Evolutionary conservation across 345 rosid species (phyloP), one percentile per base, ranked within the genome.

Genomic region (Populus nigra): DNA sequence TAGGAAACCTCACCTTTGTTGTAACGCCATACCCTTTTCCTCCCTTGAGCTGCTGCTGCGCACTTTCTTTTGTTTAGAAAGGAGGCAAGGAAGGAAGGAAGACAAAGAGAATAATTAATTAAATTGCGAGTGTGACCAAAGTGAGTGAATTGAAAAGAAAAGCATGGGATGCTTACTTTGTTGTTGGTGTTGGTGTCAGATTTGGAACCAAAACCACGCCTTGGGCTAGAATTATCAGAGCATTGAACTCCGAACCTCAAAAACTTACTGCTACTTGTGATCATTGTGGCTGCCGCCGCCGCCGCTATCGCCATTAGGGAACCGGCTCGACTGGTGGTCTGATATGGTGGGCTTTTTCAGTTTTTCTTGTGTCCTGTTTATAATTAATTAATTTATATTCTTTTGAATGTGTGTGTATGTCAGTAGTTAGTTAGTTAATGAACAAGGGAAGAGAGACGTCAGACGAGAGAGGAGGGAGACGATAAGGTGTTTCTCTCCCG

Each of bases 191-290:
- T 75, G 76, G 63, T 57, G 43, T 74, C 67, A 16, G 73, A 75
- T 71, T 79, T 80, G 76, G 87, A 18, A 36, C 89, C 91, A 72
- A 90, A 90, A 41, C 90, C 90, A 8, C 89, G 88, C 68, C 61
- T 45, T 1, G 81, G 72, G n/a, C 84, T 82, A 20, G 87, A 84
- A 79, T 80, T 81, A 77, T 79, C 80, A 45, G 86, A 86, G 83
- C 92, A 88, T 5, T 72, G 75, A 35, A 88, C 72, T 59, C 83
- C 74, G 45, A 79, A 76, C 15, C 73, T 45, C 23, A 78, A 59
- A 62, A 79, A 67, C 67, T 57, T 72, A 63, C 49, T 18, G 62
- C 68, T 69, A 3, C 75, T 69, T 33, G 82, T 8, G 3, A 61
- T 33, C 12, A 45, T 13, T 31, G 65, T 72, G 35, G 79, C 45